Base-by-base conservation (phyloP, 768 basidiomycete species). In the Lactarius akahatsu region DNA sequence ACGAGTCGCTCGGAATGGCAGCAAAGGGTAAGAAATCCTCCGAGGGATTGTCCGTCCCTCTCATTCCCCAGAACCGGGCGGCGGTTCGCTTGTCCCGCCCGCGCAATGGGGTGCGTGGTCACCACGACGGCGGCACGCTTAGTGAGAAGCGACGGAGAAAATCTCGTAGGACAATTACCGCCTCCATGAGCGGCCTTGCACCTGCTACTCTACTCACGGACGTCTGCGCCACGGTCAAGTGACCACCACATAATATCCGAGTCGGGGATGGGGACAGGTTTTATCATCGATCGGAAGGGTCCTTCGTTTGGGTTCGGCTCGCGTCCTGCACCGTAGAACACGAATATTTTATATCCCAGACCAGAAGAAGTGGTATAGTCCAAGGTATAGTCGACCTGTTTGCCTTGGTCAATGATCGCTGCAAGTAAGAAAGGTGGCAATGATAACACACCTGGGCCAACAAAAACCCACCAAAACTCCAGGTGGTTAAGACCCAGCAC, bases 121-220 rank as follows among this genome's bases (percentile, higher is more conserved):
- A 20, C 43, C 43, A 18, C 20, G 43, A 43, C 20, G 38, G 38
- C 43, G 8, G 10, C 45, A 47, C 45, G n/a, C 20, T 9, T 40
- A 36, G 47, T 9, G 26, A 40, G 34, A n/a, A 10, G 57, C 2
- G 43, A 47, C 20, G 8, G 50, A 16, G 11, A n/a, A 26, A 34
- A 30, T 26, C 38, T 41, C 57, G n/a, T 23, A 50, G 30, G 57
- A 30, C 28, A 57, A 64, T 40, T 10, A 64, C 45, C 38, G 57
- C 63, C 30, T 23, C n/a, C 38, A 47, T 34, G 52, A n/a, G 23
- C 23, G 41, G 50, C 38, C 18, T 50, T 30, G 45, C 28, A 41
- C 38, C 26, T 50, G 62, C 63, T 64, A n/a, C 57, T 38, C 57
- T 64, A 30, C 57, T 59, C 63, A 64, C 2, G 5, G 63, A 64